phyloP scores from a whole-genome alignment of 2,329 filamentous ascomycete genomes.

The Dothiorella sarmentorum region DNA sequence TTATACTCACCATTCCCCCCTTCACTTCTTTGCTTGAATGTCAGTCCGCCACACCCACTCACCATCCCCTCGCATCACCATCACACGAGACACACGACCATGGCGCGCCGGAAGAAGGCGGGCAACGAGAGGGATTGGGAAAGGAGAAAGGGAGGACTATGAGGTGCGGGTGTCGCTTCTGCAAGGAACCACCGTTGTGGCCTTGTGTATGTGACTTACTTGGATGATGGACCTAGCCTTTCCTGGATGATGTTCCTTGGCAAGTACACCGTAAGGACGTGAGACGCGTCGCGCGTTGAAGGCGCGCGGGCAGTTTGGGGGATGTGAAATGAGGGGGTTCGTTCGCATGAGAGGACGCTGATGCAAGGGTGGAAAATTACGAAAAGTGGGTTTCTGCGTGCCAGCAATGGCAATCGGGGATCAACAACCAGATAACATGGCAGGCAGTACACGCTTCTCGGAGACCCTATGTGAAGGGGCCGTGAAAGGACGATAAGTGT shows the following conservation, averaged over 20 bases:
- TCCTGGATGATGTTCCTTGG: not conserved
- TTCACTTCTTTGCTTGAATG: too few relatives aligned
- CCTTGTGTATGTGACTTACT: not conserved
- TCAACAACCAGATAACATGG: too few relatives aligned
- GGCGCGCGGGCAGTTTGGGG: not conserved
- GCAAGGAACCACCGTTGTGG: not conserved
- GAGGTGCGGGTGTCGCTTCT: not conserved
- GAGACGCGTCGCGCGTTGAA: conserved; percentile 1
- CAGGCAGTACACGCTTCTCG: too few relatives aligned
- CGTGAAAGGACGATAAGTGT: too few relatives aligned
- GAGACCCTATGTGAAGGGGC: too few relatives aligned
- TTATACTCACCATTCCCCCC: not conserved
- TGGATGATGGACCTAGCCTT: not conserved
- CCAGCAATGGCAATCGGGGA: too few relatives aligned
- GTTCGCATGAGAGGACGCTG: not conserved
- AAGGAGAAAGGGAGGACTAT: not conserved
- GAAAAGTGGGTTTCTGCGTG: not conserved
- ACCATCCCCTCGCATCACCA: conserved; percentile 4
- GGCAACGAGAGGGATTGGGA: not conserved
- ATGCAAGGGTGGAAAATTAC: not conserved
- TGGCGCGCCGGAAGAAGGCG: not conserved
- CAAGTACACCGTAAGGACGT: not conserved
- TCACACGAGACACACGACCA: conserved; percentile 2
- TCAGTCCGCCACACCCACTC: too few relatives aligned
- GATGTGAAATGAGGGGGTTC: not conserved